These are phyloP conservation scores for Tetrapisispora pingtungensis DNA, from an alignment of 805 yeast species.

Conservation along the genomic window DNA sequence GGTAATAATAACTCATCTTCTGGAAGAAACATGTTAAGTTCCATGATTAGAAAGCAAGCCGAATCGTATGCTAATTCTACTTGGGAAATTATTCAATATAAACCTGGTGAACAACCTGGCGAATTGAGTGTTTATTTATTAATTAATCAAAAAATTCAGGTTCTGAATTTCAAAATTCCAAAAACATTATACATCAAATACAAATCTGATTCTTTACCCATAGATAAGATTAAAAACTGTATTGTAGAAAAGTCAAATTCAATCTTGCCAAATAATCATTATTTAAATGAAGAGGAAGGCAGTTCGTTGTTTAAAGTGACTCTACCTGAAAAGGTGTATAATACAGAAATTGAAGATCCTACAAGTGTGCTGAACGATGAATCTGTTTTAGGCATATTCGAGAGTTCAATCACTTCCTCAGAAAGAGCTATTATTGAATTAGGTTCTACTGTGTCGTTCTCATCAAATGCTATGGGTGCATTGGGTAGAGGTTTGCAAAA, in stretches of 20 bases:
- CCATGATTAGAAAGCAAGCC: slow-evolving; percentile 65
- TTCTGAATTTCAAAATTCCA: slow-evolving; percentile 62
- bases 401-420: slow-evolving; percentile 52
- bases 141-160: slow-evolving; percentile 64
- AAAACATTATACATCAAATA: slow-evolving; percentile 63
- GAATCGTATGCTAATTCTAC: slow-evolving; percentile 64
- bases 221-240: slow-evolving; percentile 37
- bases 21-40: slow-evolving; percentile 53
- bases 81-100: slow-evolving; percentile 81
- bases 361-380: slow-evolving; percentile 57
- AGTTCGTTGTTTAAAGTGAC: slow-evolving; percentile 48
- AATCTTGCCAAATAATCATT: slow-evolving; percentile 59
- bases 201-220: slow-evolving; percentile 37
- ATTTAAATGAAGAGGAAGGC: slow-evolving; percentile 30
- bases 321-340: slow-evolving; percentile 56
- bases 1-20: slow-evolving; percentile 51
- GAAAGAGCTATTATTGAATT: slow-evolving; percentile 72
- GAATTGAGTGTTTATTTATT: slow-evolving; percentile 61
- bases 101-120: slow-evolving; percentile 54
- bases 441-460: slow-evolving; percentile 65
- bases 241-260: slow-evolving; percentile 49
- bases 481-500: slow-evolving; percentile 75
- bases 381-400: slow-evolving; percentile 61
- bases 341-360: slow-evolving; percentile 45
- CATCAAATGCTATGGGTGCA: slow-evolving; percentile 64